phyloP scores from a whole-genome alignment of 495 filamentous ascomycete species.

The Viridothelium virens region DNA sequence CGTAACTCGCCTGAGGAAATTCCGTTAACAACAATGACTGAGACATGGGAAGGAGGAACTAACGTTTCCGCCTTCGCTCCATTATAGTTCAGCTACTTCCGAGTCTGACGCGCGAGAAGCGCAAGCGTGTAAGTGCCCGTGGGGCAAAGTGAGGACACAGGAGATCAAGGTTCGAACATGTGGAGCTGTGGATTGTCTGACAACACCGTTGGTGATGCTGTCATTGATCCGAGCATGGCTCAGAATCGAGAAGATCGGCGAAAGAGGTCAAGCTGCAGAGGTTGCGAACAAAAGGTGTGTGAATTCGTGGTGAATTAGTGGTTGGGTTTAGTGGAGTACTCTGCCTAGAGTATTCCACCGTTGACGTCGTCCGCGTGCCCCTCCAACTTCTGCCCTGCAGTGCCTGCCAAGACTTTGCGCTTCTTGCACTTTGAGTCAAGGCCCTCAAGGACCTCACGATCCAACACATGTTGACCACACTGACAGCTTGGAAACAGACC shows the following conservation, averaged over 20 bases:
- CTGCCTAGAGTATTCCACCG: not conserved
- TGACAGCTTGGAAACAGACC: too few species aligned
- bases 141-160: conserved; percentile 13
- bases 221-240: conserved; percentile 20
- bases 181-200: conserved; percentile 17
- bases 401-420: not conserved
- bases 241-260: not conserved
- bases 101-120: conserved; percentile 17
- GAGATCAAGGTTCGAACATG: conserved; percentile 22
- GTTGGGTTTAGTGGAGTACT: not conserved
- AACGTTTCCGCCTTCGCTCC: conserved; percentile 83
- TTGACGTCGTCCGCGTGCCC: not conserved
- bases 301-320: not conserved
- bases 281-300: not conserved
- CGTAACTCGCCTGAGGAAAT: conserved; percentile 68
- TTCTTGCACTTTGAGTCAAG: too few species aligned
- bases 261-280: not conserved
- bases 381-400: not conserved
- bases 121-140: conserved; percentile 7
- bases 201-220: conserved; percentile 24
- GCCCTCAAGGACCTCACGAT: too few species aligned
- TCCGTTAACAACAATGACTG: conserved; percentile 25
- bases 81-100: conserved; percentile 32
- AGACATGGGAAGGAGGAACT: conserved; percentile 22
- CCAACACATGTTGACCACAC: too few species aligned